These are phyloP conservation scores for Hygrophila difformis DNA, from an alignment of 257 asterid species.

Conservation along the genomic window DNA sequence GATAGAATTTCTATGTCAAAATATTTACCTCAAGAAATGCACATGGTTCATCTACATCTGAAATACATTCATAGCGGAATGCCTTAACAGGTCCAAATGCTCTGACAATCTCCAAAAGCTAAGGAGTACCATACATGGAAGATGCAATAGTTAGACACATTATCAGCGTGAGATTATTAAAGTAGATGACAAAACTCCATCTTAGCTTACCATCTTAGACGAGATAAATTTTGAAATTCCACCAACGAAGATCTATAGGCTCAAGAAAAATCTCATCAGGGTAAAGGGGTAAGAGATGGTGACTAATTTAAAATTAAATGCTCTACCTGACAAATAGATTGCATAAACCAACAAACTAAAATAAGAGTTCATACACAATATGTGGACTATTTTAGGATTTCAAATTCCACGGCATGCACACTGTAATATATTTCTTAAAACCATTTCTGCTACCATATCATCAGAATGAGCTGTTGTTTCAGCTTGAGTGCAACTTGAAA, in stretches of 20 bases:
- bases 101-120: conserved; percentile 80
- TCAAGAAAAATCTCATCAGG: conserved; percentile 26
- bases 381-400: too few species aligned
- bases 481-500: conserved; percentile 1
- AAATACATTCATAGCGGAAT: conserved; percentile 44
- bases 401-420: too few species aligned
- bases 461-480: conserved; percentile 1
- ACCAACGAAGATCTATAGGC: conserved; percentile 73
- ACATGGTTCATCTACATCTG: conserved; percentile 41
- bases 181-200: not conserved
- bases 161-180: not conserved
- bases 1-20: conserved; percentile 2
- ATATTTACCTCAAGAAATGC: conserved; percentile 86
- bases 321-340: not conserved
- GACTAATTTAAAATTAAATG: too few species aligned
- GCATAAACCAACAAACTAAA: too few species aligned
- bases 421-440: too few species aligned
- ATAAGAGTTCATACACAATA: too few species aligned
- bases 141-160: not conserved
- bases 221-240: conserved; percentile 67
- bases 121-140: conserved; percentile 14
- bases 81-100: conserved; percentile 88
- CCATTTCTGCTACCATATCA: not conserved
- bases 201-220: conserved; percentile 62
- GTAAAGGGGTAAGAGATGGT: conserved; percentile 16